Evolutionary conservation across 495 filamentous ascomycete genomes (phyloP).

Genomic region (Neurospora sp.): DNA sequence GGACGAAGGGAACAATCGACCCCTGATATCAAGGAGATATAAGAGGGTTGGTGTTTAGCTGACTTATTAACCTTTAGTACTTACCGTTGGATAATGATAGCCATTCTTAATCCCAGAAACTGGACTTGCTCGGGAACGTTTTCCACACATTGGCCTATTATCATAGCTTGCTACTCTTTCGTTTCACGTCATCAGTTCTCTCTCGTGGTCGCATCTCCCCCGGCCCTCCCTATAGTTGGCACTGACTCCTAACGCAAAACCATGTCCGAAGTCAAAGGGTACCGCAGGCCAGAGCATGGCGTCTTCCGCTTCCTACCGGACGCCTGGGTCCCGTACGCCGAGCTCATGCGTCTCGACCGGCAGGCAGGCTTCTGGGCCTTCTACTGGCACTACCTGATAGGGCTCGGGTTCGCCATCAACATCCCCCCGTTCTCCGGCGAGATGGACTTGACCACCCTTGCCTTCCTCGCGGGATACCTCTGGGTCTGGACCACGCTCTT

Average conservation of each 20-base stretch:
- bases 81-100: too few species aligned
- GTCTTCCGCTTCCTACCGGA: constrained; percentile 7
- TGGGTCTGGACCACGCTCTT: constrained; percentile 2
- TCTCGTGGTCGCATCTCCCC: too few species aligned
- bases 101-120: neutral
- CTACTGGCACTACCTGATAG: constrained; percentile 25
- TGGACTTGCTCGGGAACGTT: neutral
- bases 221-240: too few species aligned
- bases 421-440: constrained; percentile 1
- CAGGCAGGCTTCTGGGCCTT: constrained; percentile 27
- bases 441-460: neutral
- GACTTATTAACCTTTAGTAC: neutral
- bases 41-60: constrained; percentile 1
- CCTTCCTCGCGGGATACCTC: neutral
- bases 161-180: constrained; percentile 1
- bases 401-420: constrained; percentile 17
- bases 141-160: constrained; percentile 1
- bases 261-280: neutral
- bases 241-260: neutral
- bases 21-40: neutral
- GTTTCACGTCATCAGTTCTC: neutral
- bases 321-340: constrained; percentile 28
- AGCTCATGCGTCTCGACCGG: constrained; percentile 34
- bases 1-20: too few species aligned
- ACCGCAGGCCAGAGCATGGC: constrained; percentile 5